These are phyloP conservation scores for Coniochaeta sp. DNA, from an alignment of 2,329 filamentous ascomycete species.

Conservation along the genomic window DNA sequence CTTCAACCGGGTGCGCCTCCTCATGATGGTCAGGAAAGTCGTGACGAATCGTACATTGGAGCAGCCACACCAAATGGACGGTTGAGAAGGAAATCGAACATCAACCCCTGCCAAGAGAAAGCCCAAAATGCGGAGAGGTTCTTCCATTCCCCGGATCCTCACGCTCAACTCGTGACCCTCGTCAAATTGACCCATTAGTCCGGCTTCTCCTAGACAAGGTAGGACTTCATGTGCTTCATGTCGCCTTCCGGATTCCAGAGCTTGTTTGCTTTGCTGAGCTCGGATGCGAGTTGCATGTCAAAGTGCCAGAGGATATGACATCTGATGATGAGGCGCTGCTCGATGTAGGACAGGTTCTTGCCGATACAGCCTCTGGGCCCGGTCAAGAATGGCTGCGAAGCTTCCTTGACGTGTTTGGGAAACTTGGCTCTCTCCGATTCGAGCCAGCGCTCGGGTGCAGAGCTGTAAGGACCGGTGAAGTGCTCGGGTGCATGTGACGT, in stretches of 20 bases:
- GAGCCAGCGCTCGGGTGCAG: constrained; percentile 20
- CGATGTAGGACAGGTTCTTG: constrained; percentile 25
- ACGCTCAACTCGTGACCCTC: background rate
- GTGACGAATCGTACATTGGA: background rate
- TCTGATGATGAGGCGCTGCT: constrained; percentile 29
- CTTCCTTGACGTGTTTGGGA: constrained; percentile 13
- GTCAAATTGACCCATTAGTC: constrained; percentile 6
- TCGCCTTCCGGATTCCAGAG: background rate
- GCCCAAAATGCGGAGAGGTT: background rate
- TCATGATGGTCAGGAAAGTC: background rate
- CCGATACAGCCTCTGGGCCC: constrained; percentile 46
- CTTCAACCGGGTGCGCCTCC: background rate
- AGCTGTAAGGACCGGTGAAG: constrained; percentile 14
- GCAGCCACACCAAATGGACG: background rate
- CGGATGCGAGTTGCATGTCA: constrained; percentile 23
- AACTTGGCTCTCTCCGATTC: constrained; percentile 12
- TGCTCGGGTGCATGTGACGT: constrained; percentile 14
- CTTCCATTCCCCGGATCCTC: background rate
- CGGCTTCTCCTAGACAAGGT: constrained; percentile 8
- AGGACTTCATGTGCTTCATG: constrained; percentile 7
- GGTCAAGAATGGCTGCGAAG: constrained; percentile 35
- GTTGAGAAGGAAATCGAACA: background rate
- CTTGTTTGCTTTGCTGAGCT: constrained; percentile 1
- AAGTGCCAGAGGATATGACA: constrained; percentile 28
- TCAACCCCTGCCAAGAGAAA: background rate